Base-by-base conservation (phyloP, 352 stramenopile species). In the Globisporangium polare region DNA sequence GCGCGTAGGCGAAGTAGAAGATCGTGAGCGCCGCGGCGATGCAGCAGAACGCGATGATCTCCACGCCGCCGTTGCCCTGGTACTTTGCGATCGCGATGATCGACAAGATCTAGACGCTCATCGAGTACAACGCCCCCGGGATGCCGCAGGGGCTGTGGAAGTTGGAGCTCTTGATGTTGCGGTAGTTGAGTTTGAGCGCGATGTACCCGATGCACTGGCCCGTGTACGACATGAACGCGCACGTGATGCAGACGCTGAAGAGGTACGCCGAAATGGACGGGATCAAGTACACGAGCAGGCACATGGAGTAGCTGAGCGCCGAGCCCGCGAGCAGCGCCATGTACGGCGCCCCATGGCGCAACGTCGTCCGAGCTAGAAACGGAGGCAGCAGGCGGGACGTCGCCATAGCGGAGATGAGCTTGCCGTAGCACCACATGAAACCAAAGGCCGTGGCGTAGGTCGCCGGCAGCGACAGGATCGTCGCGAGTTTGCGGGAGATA, bases 391-490 rank as follows among this genome's bases (percentile, higher is more conserved):
- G 47, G 7, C 65, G 64, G 1, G 77, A 87, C 17, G 53, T 71
- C 0, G 75, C 77, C 75, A 87, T 84, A 9, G 75, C 68, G 1
- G 68, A 50, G 9, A 87, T 78, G 4, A 87, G 63, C 42, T 82
- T 83, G 1, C 72, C 74, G 54, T 83, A 84, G 31, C 67, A 79
- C 65, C 76, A 83, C 58, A 86, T 80, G 46, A 83, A 85, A 0
- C 73, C 76, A 49, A 76, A 83, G 3, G 72, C 74, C 5, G 71
- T 86, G 2, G 73, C 73, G 59, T 79, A 87, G 1, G 77, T 87
- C 3, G 75, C 77, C 4, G 75, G 75, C 1, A 84, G 29, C 17
- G 73, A 84, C 2, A 84, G 26, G 27, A 83, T 29, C 6, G 65
- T 83, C 2, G 75, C 72, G 7, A 37, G 0, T n/a, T n/a, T n/a